Conservation (phyloP, 371 early-diverging fungal species). For the Mortierella sp. region DNA sequence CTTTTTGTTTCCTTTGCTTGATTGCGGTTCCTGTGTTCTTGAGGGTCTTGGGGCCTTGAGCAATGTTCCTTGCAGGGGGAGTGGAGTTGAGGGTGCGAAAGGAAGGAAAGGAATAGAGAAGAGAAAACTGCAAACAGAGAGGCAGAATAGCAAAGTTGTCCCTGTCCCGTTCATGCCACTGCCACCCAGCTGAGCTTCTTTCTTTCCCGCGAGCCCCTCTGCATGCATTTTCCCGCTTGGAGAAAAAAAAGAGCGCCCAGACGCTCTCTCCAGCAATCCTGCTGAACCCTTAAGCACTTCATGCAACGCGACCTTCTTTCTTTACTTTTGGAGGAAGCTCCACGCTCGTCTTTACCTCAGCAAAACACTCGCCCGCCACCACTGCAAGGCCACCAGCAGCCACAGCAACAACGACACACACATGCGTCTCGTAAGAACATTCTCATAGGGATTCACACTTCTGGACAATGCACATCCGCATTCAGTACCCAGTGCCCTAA, state of each 20-base stretch:
- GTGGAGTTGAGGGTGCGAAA: neutral
- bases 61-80: neutral
- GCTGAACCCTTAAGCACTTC: neutral
- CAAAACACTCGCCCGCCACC: neutral
- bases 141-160: neutral
- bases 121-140: neutral
- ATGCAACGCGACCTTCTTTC: neutral
- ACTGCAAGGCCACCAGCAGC: neutral
- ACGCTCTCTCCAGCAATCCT: neutral
- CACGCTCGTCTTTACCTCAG: neutral
- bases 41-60: neutral
- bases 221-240: neutral
- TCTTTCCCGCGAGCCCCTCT: neutral
- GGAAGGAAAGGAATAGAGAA: neutral
- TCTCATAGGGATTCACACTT: neutral
- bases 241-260: neutral
- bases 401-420: neutral
- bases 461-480: neutral
- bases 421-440: constrained; percentile 42
- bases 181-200: neutral
- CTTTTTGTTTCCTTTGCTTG: neutral
- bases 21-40: neutral
- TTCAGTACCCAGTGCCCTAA: neutral
- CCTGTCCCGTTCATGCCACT: neutral
- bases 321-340: neutral